Conservation (phyloP, 1,284 basidiomycete species). For the Ganoderma meredithae region DNA sequence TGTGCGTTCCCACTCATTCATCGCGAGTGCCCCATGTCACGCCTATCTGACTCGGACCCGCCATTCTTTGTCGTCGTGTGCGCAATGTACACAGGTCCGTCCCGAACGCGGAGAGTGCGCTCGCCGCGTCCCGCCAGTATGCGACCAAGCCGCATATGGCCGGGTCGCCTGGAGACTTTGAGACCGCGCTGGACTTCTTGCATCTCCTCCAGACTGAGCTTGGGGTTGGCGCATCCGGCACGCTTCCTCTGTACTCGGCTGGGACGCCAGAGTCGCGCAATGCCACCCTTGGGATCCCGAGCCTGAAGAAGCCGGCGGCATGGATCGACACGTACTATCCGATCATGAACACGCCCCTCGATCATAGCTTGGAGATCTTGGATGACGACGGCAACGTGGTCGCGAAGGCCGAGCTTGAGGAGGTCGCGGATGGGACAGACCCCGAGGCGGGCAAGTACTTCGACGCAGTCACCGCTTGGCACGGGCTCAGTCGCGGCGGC, state of each 20-base stretch:
- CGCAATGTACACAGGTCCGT: slow-evolving; percentile 54
- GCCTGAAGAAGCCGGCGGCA: slow-evolving; percentile 58
- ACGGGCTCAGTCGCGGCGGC: slow-evolving; percentile 71
- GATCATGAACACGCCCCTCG: slow-evolving; percentile 78
- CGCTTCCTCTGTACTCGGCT: slow-evolving; percentile 67
- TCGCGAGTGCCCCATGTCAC: background rate
- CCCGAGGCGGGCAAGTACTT: slow-evolving; percentile 68
- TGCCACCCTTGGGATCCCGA: slow-evolving; percentile 65
- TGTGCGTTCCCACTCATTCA: slow-evolving; percentile 27
- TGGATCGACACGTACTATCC: slow-evolving; percentile 90
- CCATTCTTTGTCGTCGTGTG: background rate
- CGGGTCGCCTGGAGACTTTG: slow-evolving; percentile 69
- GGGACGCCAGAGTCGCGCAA: slow-evolving; percentile 70
- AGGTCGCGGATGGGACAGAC: slow-evolving; percentile 71
- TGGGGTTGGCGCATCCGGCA: slow-evolving; percentile 50
- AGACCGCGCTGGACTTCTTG: slow-evolving; percentile 70
- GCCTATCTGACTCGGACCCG: background rate
- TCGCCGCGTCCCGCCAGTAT: slow-evolving; percentile 63
- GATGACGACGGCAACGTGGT: slow-evolving; percentile 57
- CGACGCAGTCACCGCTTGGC: slow-evolving; percentile 70
- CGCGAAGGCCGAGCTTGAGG: slow-evolving; percentile 75
- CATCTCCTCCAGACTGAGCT: slow-evolving; percentile 70
- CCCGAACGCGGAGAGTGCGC: slow-evolving; percentile 62
- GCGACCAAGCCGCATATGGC: slow-evolving; percentile 78
- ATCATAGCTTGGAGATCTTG: slow-evolving; percentile 69